These are phyloP conservation scores for Basidiobolus meristosporus DNA, from an alignment of 371 early-diverging fungal genomes.

Conservation along the genomic window DNA sequence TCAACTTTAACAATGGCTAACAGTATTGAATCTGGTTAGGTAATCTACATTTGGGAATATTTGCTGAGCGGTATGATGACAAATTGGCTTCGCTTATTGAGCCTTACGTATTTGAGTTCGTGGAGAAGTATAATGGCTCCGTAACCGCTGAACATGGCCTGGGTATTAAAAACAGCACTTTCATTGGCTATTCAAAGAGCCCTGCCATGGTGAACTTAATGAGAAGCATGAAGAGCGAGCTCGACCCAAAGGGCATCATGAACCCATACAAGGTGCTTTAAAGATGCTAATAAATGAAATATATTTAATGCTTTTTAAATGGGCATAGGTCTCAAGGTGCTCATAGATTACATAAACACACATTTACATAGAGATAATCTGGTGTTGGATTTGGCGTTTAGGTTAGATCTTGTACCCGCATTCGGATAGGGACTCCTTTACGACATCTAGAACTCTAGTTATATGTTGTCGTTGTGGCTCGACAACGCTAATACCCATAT, in stretches of 20 bases:
- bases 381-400: no score
- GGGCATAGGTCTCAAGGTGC: no score
- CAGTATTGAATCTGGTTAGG: conserved; percentile 24
- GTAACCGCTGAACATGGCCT: conserved; percentile 67
- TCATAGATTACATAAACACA: no score
- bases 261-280: conserved; percentile 78
- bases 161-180: conserved; percentile 50
- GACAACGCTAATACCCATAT: conserved; percentile 81
- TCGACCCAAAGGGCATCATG: conserved; percentile 72
- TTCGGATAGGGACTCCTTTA: conserved; percentile 31
- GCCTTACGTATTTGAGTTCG: conserved; percentile 84
- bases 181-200: conserved; percentile 43
- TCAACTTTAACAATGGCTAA: no score
- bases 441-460: conserved; percentile 47
- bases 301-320: no score
- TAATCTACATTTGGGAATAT: conserved; percentile 89
- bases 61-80: conserved; percentile 30
- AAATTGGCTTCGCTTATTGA: conserved; percentile 54
- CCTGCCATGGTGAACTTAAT: conserved; percentile 39
- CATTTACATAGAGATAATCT: no score
- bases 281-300: no score
- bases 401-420: conserved; percentile 3
- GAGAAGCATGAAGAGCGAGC: conserved; percentile 38
- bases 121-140: conserved; percentile 50
- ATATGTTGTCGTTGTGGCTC: conserved; percentile 53